A percentile compares a stretch with the other conserved stretches of the same genome.
These are phyloP conservation scores for Penicillium sp. DNA, from an alignment of 2,329 filamentous ascomycete species.

Conservation along the genomic window DNA sequence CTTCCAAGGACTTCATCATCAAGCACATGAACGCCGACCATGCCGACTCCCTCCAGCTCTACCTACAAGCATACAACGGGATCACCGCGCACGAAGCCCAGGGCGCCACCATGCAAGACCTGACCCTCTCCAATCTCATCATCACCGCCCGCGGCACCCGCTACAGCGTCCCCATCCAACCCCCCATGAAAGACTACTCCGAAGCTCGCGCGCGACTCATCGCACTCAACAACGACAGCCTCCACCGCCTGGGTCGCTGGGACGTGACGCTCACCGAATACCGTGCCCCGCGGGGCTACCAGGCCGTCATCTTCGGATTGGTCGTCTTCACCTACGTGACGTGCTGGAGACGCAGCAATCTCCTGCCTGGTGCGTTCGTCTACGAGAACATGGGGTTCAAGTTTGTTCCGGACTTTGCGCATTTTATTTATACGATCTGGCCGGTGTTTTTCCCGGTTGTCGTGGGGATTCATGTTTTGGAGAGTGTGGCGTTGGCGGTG, in stretches of 20 bases:
- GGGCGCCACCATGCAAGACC: slow-evolving; percentile 57
- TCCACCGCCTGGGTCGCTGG: slow-evolving; percentile 56
- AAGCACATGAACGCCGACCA: slow-evolving; percentile 86
- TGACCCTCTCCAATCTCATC: slow-evolving; percentile 58
- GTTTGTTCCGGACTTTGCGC: slow-evolving; percentile 53
- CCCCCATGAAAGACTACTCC: slow-evolving; percentile 61
- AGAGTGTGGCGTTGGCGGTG: slow-evolving; percentile 49
- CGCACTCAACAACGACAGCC: slow-evolving; percentile 61
- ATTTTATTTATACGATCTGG: slow-evolving; percentile 54
- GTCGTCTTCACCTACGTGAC: slow-evolving; percentile 52
- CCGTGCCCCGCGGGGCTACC: slow-evolving; percentile 46
- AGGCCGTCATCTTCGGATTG: slow-evolving; percentile 50
- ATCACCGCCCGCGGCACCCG: slow-evolving; percentile 49
- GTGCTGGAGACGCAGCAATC: slow-evolving; percentile 46
- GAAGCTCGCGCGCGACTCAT: slow-evolving; percentile 67
- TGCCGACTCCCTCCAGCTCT: slow-evolving; percentile 64
- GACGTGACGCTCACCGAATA: slow-evolving; percentile 51
- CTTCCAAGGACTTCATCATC: slow-evolving; percentile 56
- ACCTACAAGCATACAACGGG: slow-evolving; percentile 65
- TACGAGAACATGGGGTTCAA: slow-evolving; percentile 47
- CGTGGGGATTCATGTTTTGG: slow-evolving; percentile 58
- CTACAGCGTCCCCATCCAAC: slow-evolving; percentile 57
- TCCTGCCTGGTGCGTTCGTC: slow-evolving; percentile 47
- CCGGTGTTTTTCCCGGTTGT: slow-evolving; percentile 55
- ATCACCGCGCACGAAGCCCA: slow-evolving; percentile 53